phyloP scores from a whole-genome alignment of 108 stramenopile species.

The Cylindrotheca closterium region DNA sequence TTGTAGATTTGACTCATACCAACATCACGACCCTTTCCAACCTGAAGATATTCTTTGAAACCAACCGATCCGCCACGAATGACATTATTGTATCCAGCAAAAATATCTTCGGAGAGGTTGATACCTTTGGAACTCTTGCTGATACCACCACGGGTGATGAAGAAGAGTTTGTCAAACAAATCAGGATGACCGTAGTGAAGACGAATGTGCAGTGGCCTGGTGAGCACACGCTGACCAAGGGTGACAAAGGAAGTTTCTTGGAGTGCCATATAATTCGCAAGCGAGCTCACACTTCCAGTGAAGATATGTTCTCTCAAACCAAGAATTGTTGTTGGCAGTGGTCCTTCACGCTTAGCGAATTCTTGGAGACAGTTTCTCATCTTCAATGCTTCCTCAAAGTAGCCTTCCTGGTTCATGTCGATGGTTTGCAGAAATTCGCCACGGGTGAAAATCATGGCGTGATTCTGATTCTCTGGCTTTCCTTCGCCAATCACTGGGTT shows the following conservation, averaged over 20 bases:
- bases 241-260: conserved; percentile 98
- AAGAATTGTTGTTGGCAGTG: conserved; percentile 90
- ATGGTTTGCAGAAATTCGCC: conserved; percentile 97
- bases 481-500: conserved; percentile 98
- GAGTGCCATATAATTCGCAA: conserved; percentile 99
- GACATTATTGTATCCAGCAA: conserved; percentile 96
- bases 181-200: conserved; percentile 99
- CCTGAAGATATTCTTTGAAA: conserved; percentile 96
- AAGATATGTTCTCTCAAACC: conserved; percentile 99
- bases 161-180: conserved; percentile 97
- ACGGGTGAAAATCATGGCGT: conserved; percentile 97
- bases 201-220: conserved; percentile 90
- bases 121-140: conserved; percentile 98
- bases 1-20: conserved; percentile 99
- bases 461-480: conserved; percentile 99
- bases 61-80: conserved; percentile 92
- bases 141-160: conserved; percentile 96
- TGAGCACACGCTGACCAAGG: conserved; percentile 95
- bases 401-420: conserved; percentile 99
- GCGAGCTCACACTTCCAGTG: conserved; percentile 95
- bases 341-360: conserved; percentile 89
- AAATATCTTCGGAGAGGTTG: conserved; percentile 98
- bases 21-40: conserved; percentile 98
- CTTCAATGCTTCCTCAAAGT: conserved; percentile 98
- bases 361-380: conserved; percentile 97